Conservation (phyloP, 2,329 filamentous ascomycete species). For the Pseudogymnoascus sp. region DNA sequence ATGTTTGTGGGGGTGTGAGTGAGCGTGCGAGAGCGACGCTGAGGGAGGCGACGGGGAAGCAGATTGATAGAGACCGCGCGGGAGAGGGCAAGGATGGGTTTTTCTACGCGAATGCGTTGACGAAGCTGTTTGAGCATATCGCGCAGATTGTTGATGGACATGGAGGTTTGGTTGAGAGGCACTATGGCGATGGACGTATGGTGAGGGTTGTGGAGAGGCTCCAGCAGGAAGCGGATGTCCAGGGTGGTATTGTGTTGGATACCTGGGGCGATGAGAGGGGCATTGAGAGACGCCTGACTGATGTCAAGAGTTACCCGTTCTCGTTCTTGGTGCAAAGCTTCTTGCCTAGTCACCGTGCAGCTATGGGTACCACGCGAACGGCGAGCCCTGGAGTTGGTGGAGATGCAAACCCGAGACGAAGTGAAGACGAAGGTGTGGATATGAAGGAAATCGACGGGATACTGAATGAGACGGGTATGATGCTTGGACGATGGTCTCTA, state of each 20-base stretch:
- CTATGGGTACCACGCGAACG: conserved; percentile 55
- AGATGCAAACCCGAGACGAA: conserved; percentile 43
- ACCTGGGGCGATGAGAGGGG: conserved; percentile 87
- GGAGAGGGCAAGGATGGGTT: conserved; percentile 62
- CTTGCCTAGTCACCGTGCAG: conserved; percentile 58
- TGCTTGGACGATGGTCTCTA: conserved; percentile 88
- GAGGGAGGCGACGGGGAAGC: conserved; percentile 54
- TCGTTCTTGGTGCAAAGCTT: conserved; percentile 96
- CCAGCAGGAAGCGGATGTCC: conserved; percentile 90
- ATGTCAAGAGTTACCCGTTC: conserved; percentile 96
- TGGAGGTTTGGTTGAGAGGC: conserved; percentile 80
- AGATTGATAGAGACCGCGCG: conserved; percentile 16
- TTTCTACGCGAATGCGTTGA: conserved; percentile 87
- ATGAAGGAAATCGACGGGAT: conserved; percentile 93
- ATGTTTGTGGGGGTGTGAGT: conserved; percentile 92
- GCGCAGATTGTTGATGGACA: conserved; percentile 93
- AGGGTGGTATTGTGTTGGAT: conserved; percentile 91
- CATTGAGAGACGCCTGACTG: conserved; percentile 79
- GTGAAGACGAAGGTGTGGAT: conserved; percentile 87
- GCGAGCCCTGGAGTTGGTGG: conserved; percentile 65
- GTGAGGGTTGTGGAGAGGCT: conserved; percentile 84
- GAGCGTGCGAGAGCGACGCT: conserved; percentile 72
- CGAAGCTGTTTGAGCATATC: conserved; percentile 93
- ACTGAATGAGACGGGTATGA: conserved; percentile 79
- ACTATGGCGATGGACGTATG: conserved; percentile 93